A percentile compares a stretch with the other conserved stretches of the same genome.
Conservation (phyloP, 2,329 filamentous ascomycete genomes). For the Zelopaecilomyces penicillatus region DNA sequence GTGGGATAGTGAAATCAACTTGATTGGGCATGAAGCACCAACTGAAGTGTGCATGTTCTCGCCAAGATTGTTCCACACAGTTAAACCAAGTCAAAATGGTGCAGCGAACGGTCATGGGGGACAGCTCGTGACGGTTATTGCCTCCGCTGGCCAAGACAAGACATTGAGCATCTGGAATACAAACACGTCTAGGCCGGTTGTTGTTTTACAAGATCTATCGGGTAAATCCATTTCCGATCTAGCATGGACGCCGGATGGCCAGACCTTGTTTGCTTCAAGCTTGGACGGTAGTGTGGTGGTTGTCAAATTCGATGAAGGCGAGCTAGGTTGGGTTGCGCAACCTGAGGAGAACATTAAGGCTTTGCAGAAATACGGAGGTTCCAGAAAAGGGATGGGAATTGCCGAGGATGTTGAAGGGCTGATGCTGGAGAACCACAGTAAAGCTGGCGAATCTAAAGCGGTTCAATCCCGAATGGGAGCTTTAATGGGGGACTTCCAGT, state of each 20-base stretch:
- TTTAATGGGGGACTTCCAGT: constrained; percentile 79
- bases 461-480: constrained; percentile 96
- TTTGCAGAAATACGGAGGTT: constrained; percentile 84
- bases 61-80: constrained; percentile 74
- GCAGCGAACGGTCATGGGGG: constrained; percentile 34
- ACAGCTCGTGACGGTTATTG: constrained; percentile 78
- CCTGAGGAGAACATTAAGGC: constrained; percentile 87
- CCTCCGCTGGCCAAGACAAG: constrained; percentile 94
- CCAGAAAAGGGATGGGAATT: constrained; percentile 80
- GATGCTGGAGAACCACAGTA: constrained; percentile 81
- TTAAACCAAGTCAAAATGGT: constrained; percentile 51
- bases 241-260: constrained; percentile 87
- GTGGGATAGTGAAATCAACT: constrained; percentile 95
- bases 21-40: constrained; percentile 94
- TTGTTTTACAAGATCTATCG: constrained; percentile 81
- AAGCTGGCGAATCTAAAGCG: constrained; percentile 78
- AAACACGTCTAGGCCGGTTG: constrained; percentile 81
- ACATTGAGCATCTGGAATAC: constrained; percentile 97
- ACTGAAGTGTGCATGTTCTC: constrained; percentile 98
- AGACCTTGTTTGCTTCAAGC: constrained; percentile 75
- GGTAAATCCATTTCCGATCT: constrained; percentile 91
- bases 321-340: constrained; percentile 81
- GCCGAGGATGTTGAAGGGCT: constrained; percentile 87
- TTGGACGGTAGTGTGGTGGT: constrained; percentile 83
- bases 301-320: constrained; percentile 73